Evolutionary conservation across 164 flowering plant species (phyloP), one percentile per base, ranked within the genome.

Genomic region (Buxus sempervirens): DNA sequence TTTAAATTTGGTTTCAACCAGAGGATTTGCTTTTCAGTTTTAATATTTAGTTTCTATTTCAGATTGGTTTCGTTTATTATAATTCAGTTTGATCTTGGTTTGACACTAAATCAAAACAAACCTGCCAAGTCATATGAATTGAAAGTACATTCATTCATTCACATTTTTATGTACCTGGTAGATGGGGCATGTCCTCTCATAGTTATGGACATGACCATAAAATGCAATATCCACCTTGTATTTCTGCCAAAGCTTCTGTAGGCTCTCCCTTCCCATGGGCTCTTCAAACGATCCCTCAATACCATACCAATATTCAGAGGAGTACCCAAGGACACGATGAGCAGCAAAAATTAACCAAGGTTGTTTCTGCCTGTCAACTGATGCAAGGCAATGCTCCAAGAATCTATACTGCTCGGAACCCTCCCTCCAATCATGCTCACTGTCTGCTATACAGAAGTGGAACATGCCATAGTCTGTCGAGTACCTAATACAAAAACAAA

Each of bases 301-400:
- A 20, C 81, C 88, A 70, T 85, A 90, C 69, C 69, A 88, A 7
- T 24, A 21, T 22, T 72, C 75, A 8, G 95, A 87, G 38, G 96
- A 88, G 69, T 92, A 90, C 1, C 97, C 97, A 38, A 90, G 89
- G 19, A 82, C 88, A 54, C 96, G 92, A 78, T 90, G 96, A 71
- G 89, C 87, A 12, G 82, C 78, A 71, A 92, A 92, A 20, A 92
- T 88, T 70, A 92, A 64, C 97, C 97, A 92, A 9, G 97, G 97
- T 36, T 92, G 97, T 59, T 87, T 88, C 62, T 72, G 80, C 70
- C 96, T 82, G 69, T 92, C 92, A 0, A 49, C 90, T 13, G 96
- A 80, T 67, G 97, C 94, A 58, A 90, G 81, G 74, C 97, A 92
- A 0, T 80, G 48, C 76, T 90, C 90, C 42, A 92, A 81, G 78